These are phyloP conservation scores for Chalciporus chontae DNA, from an alignment of 768 basidiomycete species.

Conservation along the genomic window DNA sequence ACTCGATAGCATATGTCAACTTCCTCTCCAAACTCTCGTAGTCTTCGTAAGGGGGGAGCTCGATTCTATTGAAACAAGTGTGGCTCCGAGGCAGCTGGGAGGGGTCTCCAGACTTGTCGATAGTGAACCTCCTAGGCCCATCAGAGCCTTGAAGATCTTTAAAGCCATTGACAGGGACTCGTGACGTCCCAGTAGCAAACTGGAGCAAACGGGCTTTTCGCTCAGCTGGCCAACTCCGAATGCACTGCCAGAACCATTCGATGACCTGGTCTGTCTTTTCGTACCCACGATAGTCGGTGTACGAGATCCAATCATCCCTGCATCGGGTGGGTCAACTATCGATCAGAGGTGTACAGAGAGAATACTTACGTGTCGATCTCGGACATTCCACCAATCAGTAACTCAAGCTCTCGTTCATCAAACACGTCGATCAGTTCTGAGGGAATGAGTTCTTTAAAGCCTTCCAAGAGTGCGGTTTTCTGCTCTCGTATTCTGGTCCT, in stretches of 20 bases:
- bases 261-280: conserved; percentile 85
- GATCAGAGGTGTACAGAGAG: not conserved
- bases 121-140: conserved; percentile 89
- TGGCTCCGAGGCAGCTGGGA: conserved; percentile 85
- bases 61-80: conserved; percentile 90
- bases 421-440: conserved; percentile 83
- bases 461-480: conserved; percentile 81
- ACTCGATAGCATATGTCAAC: conserved; percentile 82
- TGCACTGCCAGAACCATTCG: conserved; percentile 95
- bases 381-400: conserved; percentile 90
- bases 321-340: not conserved
- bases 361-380: conserved; percentile 77
- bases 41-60: conserved; percentile 86
- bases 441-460: conserved; percentile 81
- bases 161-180: conserved; percentile 89
- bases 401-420: conserved; percentile 85
- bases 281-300: conserved; percentile 89
- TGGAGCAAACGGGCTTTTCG: conserved; percentile 83
- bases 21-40: conserved; percentile 86
- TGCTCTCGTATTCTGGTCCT: conserved; percentile 78
- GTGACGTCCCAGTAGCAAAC: conserved; percentile 85
- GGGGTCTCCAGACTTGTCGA: conserved; percentile 92
- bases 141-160: conserved; percentile 93
- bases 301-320: conserved; percentile 90
- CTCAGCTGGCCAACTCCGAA: conserved; percentile 87